These are phyloP conservation scores for Helianthus tuberosus DNA, from an alignment of 129 eudicot genomes.

Conservation along the genomic window DNA sequence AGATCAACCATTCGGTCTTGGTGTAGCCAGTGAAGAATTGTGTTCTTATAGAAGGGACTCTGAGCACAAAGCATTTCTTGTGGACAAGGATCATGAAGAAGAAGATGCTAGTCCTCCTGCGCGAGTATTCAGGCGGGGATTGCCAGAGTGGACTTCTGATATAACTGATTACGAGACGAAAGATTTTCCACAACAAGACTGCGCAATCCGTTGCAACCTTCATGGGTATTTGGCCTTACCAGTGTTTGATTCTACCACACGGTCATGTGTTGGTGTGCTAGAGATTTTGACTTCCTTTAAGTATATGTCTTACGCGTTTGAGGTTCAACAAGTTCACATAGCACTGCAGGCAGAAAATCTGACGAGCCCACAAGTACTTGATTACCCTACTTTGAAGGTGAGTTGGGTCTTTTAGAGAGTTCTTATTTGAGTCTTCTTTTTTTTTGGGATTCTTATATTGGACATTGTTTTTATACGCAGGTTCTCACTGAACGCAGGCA, in stretches of 20 bases:
- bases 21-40: not conserved
- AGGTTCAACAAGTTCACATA: constrained; percentile 12
- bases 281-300: not conserved
- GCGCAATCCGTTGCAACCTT: not conserved
- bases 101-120: not conserved
- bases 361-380: not conserved
- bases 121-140: too few relatives aligned
- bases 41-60: constrained; percentile 4
- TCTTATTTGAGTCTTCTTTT: not conserved
- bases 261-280: constrained; percentile 11
- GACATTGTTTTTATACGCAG: not conserved
- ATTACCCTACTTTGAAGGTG: not conserved
- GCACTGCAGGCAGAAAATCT: not conserved
- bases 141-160: constrained; percentile 14
- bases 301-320: not conserved
- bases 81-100: constrained; percentile 4
- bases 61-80: not conserved
- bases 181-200: not conserved
- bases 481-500: not conserved
- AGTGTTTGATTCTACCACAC: not conserved
- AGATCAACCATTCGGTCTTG: not conserved
- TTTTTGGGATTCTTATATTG: not conserved
- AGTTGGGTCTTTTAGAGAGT: not conserved
- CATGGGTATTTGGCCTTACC: constrained; percentile 13
- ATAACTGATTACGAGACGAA: not conserved